Percentiles rank a stretch among this genome's conserved stretches.
These are phyloP conservation scores for Porcisia deanei DNA, from an alignment of 208 protist genomes.

Conservation along the genomic window DNA sequence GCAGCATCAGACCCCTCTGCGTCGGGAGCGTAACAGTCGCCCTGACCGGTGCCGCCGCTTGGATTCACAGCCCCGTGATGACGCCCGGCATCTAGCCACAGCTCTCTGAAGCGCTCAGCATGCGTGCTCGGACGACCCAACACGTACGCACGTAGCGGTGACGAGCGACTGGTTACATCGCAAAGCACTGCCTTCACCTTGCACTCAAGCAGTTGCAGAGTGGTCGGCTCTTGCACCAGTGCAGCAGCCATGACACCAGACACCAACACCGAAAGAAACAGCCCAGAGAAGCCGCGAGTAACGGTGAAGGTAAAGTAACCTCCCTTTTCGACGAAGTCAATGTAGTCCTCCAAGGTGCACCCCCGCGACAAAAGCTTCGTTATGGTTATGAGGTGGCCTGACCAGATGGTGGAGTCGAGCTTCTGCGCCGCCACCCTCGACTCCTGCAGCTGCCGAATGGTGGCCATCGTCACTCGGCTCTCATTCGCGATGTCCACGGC, in stretches of 20 bases:
- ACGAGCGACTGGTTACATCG: constrained; percentile 41
- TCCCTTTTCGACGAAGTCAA: constrained; percentile 57
- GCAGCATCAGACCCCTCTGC: neutral
- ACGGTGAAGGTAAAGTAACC: constrained; percentile 33
- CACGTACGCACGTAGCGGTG: constrained; percentile 62
- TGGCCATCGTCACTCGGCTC: constrained; percentile 43
- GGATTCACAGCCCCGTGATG: neutral
- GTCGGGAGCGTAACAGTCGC: neutral
- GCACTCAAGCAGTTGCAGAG: constrained; percentile 44
- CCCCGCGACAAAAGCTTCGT: constrained; percentile 54
- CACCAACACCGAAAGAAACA: constrained; percentile 38
- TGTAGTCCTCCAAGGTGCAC: constrained; percentile 66
- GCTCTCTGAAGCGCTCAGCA: constrained; percentile 76
- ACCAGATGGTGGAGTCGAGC: constrained; percentile 44
- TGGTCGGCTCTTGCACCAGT: constrained; percentile 24
- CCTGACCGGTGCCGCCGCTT: constrained; percentile 1
- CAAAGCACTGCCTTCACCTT: constrained; percentile 65
- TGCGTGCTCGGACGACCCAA: constrained; percentile 45
- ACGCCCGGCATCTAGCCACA: constrained; percentile 56
- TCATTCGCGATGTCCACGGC: constrained; percentile 50
- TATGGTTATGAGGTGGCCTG: constrained; percentile 65
- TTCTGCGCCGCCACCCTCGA: constrained; percentile 29
- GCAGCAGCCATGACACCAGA: constrained; percentile 29
- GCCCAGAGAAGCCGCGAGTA: constrained; percentile 37
- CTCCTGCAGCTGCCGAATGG: constrained; percentile 40